Percentiles rank a stretch among this genome's conserved stretches.
Evolutionary conservation across 139 green algal genomes (phyloP).

Genomic region (Gonium pectorale): DNA sequence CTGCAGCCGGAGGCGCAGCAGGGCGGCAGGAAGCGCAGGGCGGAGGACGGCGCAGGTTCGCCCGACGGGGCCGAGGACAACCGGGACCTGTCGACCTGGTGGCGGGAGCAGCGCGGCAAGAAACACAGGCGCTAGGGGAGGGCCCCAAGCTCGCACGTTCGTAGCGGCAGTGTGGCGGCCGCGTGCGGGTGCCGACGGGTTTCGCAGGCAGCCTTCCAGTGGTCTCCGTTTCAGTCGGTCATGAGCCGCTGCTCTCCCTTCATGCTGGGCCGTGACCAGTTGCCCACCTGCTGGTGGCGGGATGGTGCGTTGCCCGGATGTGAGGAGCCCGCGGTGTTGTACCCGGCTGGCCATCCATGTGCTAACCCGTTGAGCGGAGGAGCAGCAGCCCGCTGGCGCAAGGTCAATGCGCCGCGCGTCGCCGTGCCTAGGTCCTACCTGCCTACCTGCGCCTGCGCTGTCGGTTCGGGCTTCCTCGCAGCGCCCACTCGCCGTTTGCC

Average conservation of each 20-base stretch:
- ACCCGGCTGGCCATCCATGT: no score
- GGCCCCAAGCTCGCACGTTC: background rate
- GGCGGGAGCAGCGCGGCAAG: background rate
- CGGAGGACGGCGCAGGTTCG: background rate
- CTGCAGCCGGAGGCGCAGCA: constrained; percentile 6
- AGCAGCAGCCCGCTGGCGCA: no score
- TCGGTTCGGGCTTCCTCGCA: no score
- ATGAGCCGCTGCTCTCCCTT: background rate
- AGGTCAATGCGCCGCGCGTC: no score
- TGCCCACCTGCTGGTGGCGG: background rate
- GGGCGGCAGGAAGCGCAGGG: background rate
- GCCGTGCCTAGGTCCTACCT: no score
- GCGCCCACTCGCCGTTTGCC: no score
- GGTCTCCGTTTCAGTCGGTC: background rate
- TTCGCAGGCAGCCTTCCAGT: background rate
- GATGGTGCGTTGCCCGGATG: no score
- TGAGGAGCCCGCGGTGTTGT: no score
- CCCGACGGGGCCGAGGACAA: background rate
- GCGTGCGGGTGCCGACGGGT: background rate
- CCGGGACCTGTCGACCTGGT: background rate
- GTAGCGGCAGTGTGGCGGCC: background rate
- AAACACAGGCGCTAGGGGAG: background rate
- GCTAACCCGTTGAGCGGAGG: no score
- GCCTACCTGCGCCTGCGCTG: no score
- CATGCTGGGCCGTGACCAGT: background rate